phyloP scores from a whole-genome alignment of 2,329 filamentous ascomycete genomes.

The Pestalotiopsis fici region DNA sequence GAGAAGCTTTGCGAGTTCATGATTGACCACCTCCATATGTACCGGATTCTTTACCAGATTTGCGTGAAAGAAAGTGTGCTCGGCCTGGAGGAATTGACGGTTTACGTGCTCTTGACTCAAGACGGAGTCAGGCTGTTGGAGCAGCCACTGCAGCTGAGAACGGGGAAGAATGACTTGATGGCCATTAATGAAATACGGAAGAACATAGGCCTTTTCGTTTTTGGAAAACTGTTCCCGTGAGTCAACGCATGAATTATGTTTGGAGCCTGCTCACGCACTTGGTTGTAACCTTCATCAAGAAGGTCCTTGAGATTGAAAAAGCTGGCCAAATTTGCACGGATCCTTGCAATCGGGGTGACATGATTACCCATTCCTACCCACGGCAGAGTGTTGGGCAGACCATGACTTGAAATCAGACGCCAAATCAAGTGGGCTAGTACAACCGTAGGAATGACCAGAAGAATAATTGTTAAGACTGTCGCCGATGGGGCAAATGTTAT shows the following conservation, averaged over 20 bases:
- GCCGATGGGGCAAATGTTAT: background rate
- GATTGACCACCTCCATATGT: conserved; percentile 31
- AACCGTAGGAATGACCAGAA: conserved; percentile 11
- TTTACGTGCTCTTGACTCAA: conserved; percentile 33
- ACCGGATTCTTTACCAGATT: conserved; percentile 29
- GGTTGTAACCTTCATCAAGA: conserved; percentile 28
- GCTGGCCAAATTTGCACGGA: conserved; percentile 26
- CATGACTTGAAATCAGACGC: conserved; percentile 24
- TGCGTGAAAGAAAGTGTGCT: conserved; percentile 32
- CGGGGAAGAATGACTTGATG: conserved; percentile 33
- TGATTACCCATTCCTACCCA: conserved; percentile 23
- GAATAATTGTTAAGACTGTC: background rate
- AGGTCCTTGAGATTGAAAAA: conserved; percentile 24
- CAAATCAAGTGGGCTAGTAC: conserved; percentile 19
- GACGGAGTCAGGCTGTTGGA: conserved; percentile 30
- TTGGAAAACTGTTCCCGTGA: conserved; percentile 27
- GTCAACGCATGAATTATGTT: background rate
- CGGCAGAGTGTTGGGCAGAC: conserved; percentile 23
- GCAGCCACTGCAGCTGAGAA: conserved; percentile 29
- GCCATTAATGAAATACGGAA: conserved; percentile 33
- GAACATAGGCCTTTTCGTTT: conserved; percentile 25
- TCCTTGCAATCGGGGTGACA: conserved; percentile 15
- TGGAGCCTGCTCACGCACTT: conserved; percentile 19
- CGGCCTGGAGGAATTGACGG: conserved; percentile 32
- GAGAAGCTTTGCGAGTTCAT: conserved; percentile 31